A percentile compares a stretch with the other conserved stretches of the same genome.
Conservation (phyloP, 805 yeast species). For the Zygoascus biomembranicola region DNA sequence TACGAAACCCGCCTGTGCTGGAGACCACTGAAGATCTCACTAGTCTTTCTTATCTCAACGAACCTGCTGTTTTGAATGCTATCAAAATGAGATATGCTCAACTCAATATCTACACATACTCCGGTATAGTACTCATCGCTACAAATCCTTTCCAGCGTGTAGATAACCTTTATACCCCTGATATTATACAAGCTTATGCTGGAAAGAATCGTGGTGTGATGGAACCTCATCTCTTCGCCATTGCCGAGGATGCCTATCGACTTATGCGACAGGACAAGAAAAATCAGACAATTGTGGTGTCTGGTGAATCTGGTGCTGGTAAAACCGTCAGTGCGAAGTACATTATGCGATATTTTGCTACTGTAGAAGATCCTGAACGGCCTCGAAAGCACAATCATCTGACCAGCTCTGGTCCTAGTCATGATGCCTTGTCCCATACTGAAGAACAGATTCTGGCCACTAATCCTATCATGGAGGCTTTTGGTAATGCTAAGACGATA, state of each 20-base stretch:
- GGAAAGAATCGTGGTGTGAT: constrained; percentile 89
- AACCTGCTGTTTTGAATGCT: constrained; percentile 93
- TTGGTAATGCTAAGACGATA: constrained; percentile 96
- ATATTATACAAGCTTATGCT: constrained; percentile 89
- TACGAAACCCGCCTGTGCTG: constrained; percentile 83
- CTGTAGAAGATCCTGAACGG: constrained; percentile 57
- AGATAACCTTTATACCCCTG: constrained; percentile 84
- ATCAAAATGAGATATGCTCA: constrained; percentile 84
- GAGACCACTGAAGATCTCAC: constrained; percentile 95
- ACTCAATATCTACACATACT: constrained; percentile 86
- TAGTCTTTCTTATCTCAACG: constrained; percentile 83
- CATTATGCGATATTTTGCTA: constrained; percentile 95
- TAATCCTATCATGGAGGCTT: constrained; percentile 95
- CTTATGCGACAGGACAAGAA: constrained; percentile 80
- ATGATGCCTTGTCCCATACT: constrained; percentile 71
- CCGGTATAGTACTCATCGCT: constrained; percentile 95
- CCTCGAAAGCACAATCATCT: constrained; percentile 17
- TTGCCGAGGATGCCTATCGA: constrained; percentile 95
- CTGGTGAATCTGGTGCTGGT: constrained; percentile 99
- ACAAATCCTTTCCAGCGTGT: constrained; percentile 91
- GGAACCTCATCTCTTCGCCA: constrained; percentile 95
- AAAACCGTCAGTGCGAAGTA: constrained; percentile 95
- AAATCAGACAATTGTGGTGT: constrained; percentile 92
- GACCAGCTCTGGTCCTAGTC: constrained; percentile 17
- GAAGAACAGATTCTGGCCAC: constrained; percentile 95